Percentiles rank a stretch among this genome's conserved stretches.
phyloP scores from a whole-genome alignment of 225 moss, liverwort and hornwort species.

The Sphagnum contortum region DNA sequence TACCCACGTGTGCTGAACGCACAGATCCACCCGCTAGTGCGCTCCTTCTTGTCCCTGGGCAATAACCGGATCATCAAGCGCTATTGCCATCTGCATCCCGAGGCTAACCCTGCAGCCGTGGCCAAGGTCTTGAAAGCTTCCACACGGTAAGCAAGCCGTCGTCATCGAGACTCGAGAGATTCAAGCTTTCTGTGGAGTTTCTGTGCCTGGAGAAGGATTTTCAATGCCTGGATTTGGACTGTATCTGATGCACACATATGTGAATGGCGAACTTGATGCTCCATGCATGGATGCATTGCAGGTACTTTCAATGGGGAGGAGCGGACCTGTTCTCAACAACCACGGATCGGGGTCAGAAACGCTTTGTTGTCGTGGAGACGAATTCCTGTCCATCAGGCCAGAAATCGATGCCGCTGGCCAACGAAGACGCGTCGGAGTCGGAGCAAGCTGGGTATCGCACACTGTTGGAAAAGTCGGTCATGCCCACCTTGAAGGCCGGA shows the following conservation, averaged over 20 bases:
- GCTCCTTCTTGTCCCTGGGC: constrained; percentile 29
- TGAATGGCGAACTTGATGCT: too few species aligned
- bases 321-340: constrained; percentile 35
- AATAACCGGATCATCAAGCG: constrained; percentile 26
- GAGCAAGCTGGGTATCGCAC: constrained; percentile 27
- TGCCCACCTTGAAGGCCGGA: constrained; percentile 23
- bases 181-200: too few species aligned
- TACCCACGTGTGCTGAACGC: constrained; percentile 30
- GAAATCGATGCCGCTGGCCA: constrained; percentile 29
- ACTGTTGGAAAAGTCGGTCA: constrained; percentile 22
- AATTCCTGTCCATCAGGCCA: constrained; percentile 41
- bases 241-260: too few species aligned
- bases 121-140: constrained; percentile 21
- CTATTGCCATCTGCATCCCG: constrained; percentile 32
- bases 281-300: not conserved
- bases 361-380: constrained; percentile 31
- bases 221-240: too few species aligned
- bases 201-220: too few species aligned
- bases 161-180: too few species aligned
- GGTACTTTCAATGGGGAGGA: constrained; percentile 35
- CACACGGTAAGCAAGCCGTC: constrained; percentile 9
- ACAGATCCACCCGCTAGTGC: constrained; percentile 32
- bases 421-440: constrained; percentile 14
- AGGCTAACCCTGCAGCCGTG: constrained; percentile 23
- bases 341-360: constrained; percentile 27